Base-by-base conservation (phyloP, 192 early-diverging fungal species). In the Mortierella hygrophila region DNA sequence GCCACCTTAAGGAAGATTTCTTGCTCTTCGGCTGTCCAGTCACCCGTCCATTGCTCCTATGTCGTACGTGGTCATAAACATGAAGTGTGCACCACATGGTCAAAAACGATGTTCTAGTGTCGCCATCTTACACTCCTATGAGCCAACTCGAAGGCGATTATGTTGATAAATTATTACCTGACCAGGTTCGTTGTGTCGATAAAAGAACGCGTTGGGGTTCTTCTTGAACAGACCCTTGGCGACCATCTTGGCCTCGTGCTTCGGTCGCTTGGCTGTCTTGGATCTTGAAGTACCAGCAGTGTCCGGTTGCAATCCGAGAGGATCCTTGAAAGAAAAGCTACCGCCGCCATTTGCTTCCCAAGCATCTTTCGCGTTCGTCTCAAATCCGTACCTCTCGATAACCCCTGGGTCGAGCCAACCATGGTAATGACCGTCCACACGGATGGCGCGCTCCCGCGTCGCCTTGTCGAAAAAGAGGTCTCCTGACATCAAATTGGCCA, bases 261-360 rank as follows among this genome's bases (percentile, higher is more conserved):
- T 88, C 47, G 75, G 76, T 29, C 75, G 40, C 74, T 77, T 78
- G 52, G 73, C 16, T 3, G 55, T 70, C 32, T 77, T 81, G 49
- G 76, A 76, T 32, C 38, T 75, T 46, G 20, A 11, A 42, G 49
- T 40, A 1, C 54, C 71, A 15, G 60, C 52, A 10, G 60, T 44
- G 9, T 70, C 41, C 46, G 76, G 77, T 32, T 65, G 60, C 42
- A 82, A 89, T 21, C 92, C 93, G 57, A 93, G 71, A 2, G 93
- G 93, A 73, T 94, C 92, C 41, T 90, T 93, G 79, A 91, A 94
- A 26, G 95, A 94, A 76, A 94, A 96, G 35, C 89, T 91, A 46
- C 94, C 95, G 41, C 95, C 95, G 32, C 94, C 95, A 60, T 96
- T 92, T 72, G 91, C 92, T 60, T 96, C 94, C 94, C 95, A 96